phyloP scores from a whole-genome alignment of 2,329 filamentous ascomycete genomes.

The Penicillium expansum region DNA sequence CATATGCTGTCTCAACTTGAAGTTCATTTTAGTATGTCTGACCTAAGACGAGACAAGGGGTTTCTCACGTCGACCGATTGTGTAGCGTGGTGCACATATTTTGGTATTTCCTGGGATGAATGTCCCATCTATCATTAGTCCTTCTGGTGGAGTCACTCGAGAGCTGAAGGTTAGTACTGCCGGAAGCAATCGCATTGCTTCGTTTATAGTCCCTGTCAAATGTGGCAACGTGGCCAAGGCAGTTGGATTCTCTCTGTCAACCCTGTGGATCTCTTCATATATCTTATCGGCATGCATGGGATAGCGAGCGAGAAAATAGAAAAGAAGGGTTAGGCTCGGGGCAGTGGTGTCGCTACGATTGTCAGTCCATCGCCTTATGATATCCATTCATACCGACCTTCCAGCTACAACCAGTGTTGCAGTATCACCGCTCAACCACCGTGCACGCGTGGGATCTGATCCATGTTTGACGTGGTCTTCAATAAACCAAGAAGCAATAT shows the following conservation, averaged over 20 bases:
- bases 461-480: slow-evolving; percentile 4
- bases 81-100: slow-evolving; percentile 1
- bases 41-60: neutral
- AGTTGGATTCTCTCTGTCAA: neutral
- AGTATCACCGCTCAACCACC: slow-evolving; percentile 6
- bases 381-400: neutral
- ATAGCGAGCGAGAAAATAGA: slow-evolving; percentile 13
- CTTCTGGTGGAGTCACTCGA: neutral
- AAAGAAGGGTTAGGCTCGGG: slow-evolving; percentile 5
- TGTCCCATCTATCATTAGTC: neutral
- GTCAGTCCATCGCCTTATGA: neutral
- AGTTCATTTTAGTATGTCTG: neutral
- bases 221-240: neutral
- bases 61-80: neutral
- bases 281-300: slow-evolving; percentile 1
- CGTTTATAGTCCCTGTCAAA: neutral
- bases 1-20: slow-evolving; percentile 31
- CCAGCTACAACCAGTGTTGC: slow-evolving; percentile 6
- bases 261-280: neutral
- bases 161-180: neutral
- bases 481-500: slow-evolving; percentile 14
- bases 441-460: neutral
- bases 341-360: slow-evolving; percentile 9
- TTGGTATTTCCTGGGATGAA: slow-evolving; percentile 2
- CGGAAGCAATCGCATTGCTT: slow-evolving; percentile 1